phyloP scores from a whole-genome alignment of 2,329 filamentous ascomycete species.

The Botryotinia calthae region DNA sequence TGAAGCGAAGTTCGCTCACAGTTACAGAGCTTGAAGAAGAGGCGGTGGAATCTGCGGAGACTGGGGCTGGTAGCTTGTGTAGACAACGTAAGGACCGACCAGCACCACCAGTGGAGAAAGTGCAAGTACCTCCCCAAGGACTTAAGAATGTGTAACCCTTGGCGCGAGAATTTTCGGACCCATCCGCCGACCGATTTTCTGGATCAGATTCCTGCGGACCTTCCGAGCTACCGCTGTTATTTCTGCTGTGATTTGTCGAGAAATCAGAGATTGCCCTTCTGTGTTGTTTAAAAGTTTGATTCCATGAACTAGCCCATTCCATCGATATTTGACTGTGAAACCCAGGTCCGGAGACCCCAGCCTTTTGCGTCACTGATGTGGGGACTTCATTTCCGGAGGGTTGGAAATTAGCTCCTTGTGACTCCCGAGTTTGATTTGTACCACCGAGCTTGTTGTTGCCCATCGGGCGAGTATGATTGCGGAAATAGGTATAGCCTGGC shows the following conservation, averaged over 20 bases:
- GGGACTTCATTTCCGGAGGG: conserved; percentile 12
- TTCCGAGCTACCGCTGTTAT: conserved; percentile 25
- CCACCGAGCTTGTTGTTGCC: conserved; percentile 16
- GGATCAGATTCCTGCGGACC: conserved; percentile 14
- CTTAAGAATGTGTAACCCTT: conserved; percentile 75
- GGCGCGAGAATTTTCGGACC: conserved; percentile 23
- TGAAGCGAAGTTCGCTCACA: conserved; percentile 87
- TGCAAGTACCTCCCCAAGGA: conserved; percentile 84
- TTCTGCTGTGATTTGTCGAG: conserved; percentile 24
- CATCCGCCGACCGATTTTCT: conserved; percentile 14
- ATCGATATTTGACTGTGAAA: conserved; percentile 58
- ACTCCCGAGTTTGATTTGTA: background rate
- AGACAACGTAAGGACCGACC: conserved; percentile 74
- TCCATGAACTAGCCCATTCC: conserved; percentile 40
- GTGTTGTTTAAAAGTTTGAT: conserved; percentile 30
- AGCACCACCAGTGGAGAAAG: conserved; percentile 75
- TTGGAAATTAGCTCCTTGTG: background rate
- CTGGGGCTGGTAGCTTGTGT: conserved; percentile 59
- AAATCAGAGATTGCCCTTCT: conserved; percentile 33
- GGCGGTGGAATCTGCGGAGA: conserved; percentile 28
- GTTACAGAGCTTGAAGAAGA: conserved; percentile 25
- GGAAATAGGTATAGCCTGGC: conserved; percentile 38
- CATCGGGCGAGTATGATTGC: conserved; percentile 20
- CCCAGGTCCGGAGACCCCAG: conserved; percentile 21
- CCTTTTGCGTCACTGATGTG: conserved; percentile 10